Evolutionary conservation across 1,139 yeast genomes (phyloP).

Genomic region (Geotrichum bryndzae): DNA sequence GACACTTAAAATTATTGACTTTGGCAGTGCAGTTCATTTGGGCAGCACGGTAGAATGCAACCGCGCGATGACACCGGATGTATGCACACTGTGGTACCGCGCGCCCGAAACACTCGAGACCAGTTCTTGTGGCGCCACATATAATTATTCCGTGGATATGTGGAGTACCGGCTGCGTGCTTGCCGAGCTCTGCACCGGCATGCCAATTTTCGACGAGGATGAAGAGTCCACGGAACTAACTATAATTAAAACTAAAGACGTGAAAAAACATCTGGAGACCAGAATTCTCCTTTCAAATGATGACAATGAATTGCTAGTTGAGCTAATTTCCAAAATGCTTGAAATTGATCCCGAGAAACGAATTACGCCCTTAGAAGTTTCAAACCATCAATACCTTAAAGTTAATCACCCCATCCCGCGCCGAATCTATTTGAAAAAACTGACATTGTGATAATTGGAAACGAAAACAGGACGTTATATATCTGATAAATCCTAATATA

Average conservation of each 20-base stretch:
- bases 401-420: neutral
- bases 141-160: slow-evolving; percentile 60
- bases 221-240: slow-evolving; percentile 6
- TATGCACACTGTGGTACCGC: slow-evolving; percentile 70
- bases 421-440: neutral
- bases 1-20: slow-evolving; percentile 87
- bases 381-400: slow-evolving; percentile 84
- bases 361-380: slow-evolving; percentile 82
- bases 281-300: slow-evolving; percentile 76
- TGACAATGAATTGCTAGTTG: slow-evolving; percentile 49
- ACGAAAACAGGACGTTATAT: neutral
- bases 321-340: slow-evolving; percentile 64
- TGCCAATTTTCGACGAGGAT: slow-evolving; percentile 10
- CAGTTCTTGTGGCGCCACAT: slow-evolving; percentile 54
- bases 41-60: neutral
- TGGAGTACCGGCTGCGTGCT: slow-evolving; percentile 71
- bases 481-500: neutral
- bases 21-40: slow-evolving; percentile 62
- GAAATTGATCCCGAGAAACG: slow-evolving; percentile 91
- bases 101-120: slow-evolving; percentile 65
- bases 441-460: neutral
- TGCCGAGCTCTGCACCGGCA: slow-evolving; percentile 11
- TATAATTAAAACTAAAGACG: slow-evolving; percentile 53
- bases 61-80: slow-evolving; percentile 40
- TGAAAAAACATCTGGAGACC: slow-evolving; percentile 96